Conservation (phyloP, 768 basidiomycete species). For the Multifurca ochricompacta region DNA sequence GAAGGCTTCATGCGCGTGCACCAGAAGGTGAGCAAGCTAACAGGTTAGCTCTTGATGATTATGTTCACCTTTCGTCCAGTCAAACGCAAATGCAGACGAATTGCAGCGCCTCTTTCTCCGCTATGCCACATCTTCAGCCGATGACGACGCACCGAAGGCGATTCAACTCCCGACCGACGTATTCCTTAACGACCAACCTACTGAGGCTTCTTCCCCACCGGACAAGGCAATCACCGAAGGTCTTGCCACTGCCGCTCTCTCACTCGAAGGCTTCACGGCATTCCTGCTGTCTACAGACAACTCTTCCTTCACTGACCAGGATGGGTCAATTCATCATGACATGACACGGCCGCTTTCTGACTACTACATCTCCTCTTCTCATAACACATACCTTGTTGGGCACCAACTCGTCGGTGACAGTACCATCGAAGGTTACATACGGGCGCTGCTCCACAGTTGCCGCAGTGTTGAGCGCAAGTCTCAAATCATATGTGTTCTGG, state of each 20-base stretch:
- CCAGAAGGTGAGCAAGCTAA: conserved; percentile 41
- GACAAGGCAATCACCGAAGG: conserved; percentile 2
- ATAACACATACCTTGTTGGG: conserved; percentile 89
- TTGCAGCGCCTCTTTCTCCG: conserved; percentile 33
- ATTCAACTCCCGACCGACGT: conserved; percentile 27
- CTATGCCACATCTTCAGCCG: conserved; percentile 26
- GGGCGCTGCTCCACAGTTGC: conserved; percentile 82
- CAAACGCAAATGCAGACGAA: conserved; percentile 25
- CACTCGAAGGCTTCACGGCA: conserved; percentile 58
- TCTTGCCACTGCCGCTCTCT: conserved; percentile 26
- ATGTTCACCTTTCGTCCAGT: conserved; percentile 24
- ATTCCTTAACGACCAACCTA: conserved; percentile 13
- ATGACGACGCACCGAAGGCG: conserved; percentile 5
- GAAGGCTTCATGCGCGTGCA: conserved; percentile 41
- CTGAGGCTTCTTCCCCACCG: conserved; percentile 3
- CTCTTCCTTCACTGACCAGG: conserved; percentile 45
- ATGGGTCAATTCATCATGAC: conserved; percentile 56
- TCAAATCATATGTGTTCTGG: not conserved
- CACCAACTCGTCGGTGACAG: conserved; percentile 82
- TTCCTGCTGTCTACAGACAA: conserved; percentile 83
- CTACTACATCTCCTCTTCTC: conserved; percentile 84
- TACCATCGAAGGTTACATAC: conserved; percentile 88
- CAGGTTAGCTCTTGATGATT: conserved; percentile 30
- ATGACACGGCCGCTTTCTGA: conserved; percentile 86
- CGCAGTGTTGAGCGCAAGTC: conserved; percentile 86